Evolutionary conservation across 768 basidiomycete species (phyloP), one percentile per base, ranked within the genome.

Genomic region (Mycena metata): DNA sequence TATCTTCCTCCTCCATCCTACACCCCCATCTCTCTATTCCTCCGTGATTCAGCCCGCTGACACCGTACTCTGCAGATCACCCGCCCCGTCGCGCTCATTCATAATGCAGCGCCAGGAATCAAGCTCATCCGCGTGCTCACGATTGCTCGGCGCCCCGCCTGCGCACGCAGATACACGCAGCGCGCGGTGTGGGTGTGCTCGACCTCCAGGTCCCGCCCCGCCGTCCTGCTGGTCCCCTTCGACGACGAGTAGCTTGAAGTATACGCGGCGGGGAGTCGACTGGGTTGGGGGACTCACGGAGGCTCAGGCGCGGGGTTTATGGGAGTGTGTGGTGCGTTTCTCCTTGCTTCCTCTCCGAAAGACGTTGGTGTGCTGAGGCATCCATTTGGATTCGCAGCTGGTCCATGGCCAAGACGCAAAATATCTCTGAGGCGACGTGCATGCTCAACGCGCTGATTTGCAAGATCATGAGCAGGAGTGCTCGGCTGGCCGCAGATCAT

Each of bases 191-290:
- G 17, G 85, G 85, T 9, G 92, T 95, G 17, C 86, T 96, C 26
- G 94, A 96, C 69, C 83, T 96, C 66, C 84, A 83, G 60, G 78
- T 93, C 93, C 75, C 79, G 92, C 33, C 91, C 91, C 4, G 89
- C 90, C 67, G 85, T 91, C 60, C 89, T 94, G 81, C 84, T 96
- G 39, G 86, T 96, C 75, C 90, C 91, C 49, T 96, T 96, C 74
- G 91, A 93, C 72, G 95, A 96, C 94, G 6, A 91, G 89, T 72
- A 91, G 90, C 73, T 87, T 94, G 76, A 93, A 92, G 79, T 86
- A 95, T 74, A 92, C 93, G 64, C 86, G 90, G 62, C 92, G 93
- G 78, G 84, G 15, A 89, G 89, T 62, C 84, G 89, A 9, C 82
- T 96, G 45, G 91, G 96, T 76, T 83, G 90, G 88, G 43, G 95